A percentile compares a stretch with the other conserved stretches of the same genome.
Evolutionary conservation across 2,329 filamentous ascomycete genomes (phyloP).

Genomic region (Pestalotiopsis sp.): DNA sequence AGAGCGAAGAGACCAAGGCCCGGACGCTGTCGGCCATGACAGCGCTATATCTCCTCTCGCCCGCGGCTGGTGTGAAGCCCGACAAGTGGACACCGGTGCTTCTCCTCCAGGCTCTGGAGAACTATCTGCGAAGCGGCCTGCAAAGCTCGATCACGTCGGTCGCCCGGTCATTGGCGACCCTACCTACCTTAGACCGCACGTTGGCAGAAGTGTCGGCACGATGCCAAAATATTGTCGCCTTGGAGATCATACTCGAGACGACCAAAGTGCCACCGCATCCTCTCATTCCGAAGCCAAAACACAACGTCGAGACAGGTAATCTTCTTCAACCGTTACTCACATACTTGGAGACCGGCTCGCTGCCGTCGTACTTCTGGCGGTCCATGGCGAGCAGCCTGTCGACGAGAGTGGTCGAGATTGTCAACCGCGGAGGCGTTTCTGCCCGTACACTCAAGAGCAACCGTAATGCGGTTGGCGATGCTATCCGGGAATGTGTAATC

Average conservation of each 20-base stretch:
- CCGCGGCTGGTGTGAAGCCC: constrained; percentile 54
- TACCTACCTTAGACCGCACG: constrained; percentile 81
- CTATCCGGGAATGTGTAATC: constrained; percentile 81
- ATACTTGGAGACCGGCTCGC: constrained; percentile 82
- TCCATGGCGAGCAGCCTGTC: constrained; percentile 79
- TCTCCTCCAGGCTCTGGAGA: constrained; percentile 76
- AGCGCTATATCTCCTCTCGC: constrained; percentile 81
- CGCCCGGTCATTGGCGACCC: constrained; percentile 73
- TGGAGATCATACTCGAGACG: constrained; percentile 75
- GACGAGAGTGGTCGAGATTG: constrained; percentile 79
- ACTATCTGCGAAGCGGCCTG: constrained; percentile 79
- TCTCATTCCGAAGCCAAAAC: constrained; percentile 47
- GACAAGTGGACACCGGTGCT: constrained; percentile 68
- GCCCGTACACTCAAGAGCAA: constrained; percentile 81
- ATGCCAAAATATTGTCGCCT: constrained; percentile 88
- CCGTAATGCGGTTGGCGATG: constrained; percentile 72
- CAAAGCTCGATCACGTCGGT: constrained; percentile 78
- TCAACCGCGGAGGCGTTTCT: constrained; percentile 80
- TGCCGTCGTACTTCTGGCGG: constrained; percentile 93
- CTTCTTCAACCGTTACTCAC: constrained; percentile 74
- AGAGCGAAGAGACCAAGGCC: constrained; percentile 74
- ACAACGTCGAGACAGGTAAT: constrained; percentile 38
- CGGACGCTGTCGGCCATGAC: constrained; percentile 74
- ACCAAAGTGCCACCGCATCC: constrained; percentile 72
- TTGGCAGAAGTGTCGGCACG: constrained; percentile 79